Conservation (phyloP, 2,329 filamentous ascomycete genomes). For the Tympanopsis confertula region DNA sequence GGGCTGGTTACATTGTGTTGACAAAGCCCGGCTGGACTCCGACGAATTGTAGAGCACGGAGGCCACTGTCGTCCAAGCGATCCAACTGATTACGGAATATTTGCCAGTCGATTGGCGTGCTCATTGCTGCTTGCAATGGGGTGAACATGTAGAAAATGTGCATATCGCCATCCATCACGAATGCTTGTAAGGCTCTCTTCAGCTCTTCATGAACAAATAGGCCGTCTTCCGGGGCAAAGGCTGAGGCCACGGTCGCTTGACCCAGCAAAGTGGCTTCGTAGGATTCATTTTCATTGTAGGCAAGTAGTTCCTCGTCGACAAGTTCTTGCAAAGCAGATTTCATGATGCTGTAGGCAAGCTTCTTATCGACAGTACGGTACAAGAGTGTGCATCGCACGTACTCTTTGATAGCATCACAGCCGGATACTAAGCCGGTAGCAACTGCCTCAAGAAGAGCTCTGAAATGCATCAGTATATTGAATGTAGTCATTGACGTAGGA, state of each 20-base stretch:
- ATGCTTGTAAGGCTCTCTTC: slow-evolving; percentile 52
- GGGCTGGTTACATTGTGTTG: slow-evolving; percentile 44
- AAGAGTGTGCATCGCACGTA: slow-evolving; percentile 47
- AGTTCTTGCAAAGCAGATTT: slow-evolving; percentile 1
- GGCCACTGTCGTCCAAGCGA: slow-evolving; percentile 55
- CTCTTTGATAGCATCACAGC: slow-evolving; percentile 33
- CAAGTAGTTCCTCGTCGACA: neutral
- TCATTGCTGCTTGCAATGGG: slow-evolving; percentile 45
- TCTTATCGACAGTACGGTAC: slow-evolving; percentile 31
- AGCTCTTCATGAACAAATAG: slow-evolving; percentile 63
- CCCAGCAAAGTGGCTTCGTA: slow-evolving; percentile 56
- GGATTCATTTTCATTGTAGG: slow-evolving; percentile 32
- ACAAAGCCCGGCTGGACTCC: slow-evolving; percentile 58
- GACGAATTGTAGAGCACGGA: slow-evolving; percentile 56
- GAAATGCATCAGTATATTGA: slow-evolving; percentile 3
- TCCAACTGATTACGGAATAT: slow-evolving; percentile 64
- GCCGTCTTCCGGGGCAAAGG: slow-evolving; percentile 64
- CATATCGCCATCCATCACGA: slow-evolving; percentile 74
- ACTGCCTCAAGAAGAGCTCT: slow-evolving; percentile 64
- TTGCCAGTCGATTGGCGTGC: slow-evolving; percentile 55
- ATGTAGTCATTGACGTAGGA: neutral
- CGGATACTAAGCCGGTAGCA: slow-evolving; percentile 55
- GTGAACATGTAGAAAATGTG: slow-evolving; percentile 71
- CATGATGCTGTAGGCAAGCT: neutral
- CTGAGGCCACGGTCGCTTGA: slow-evolving; percentile 60